phyloP scores from a whole-genome alignment of 139 green algal species.

The Marvania coccoides region DNA sequence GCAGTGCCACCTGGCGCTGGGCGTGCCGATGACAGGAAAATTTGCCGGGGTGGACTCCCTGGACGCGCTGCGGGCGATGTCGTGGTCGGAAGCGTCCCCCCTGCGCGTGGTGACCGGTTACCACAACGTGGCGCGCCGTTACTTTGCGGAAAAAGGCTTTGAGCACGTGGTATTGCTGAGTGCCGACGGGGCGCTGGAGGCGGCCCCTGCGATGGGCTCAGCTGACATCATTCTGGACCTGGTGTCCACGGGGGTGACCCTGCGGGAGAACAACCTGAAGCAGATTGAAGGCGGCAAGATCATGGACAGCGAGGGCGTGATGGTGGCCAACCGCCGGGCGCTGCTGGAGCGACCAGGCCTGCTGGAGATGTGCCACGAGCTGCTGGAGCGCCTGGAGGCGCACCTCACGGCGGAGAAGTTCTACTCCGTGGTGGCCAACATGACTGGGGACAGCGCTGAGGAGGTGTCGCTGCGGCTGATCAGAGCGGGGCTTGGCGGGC shows the following conservation, averaged over 20 bases:
- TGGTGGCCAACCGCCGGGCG: conserved; percentile 74
- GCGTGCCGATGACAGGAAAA: conserved; percentile 67
- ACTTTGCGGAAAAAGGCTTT: conserved; percentile 82
- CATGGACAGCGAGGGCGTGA: conserved; percentile 71
- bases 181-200: conserved; percentile 91
- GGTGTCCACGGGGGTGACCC: conserved; percentile 84
- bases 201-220: conserved; percentile 90
- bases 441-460: conserved; percentile 64
- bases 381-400: conserved; percentile 94
- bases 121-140: conserved; percentile 59
- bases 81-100: conserved; percentile 68
- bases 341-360: conserved; percentile 56
- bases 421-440: conserved; percentile 90
- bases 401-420: conserved; percentile 82
- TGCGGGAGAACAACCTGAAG: conserved; percentile 98
- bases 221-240: conserved; percentile 98
- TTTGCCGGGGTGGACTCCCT: conserved; percentile 64
- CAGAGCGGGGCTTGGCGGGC: conserved; percentile 43
- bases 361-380: conserved; percentile 73
- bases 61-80: conserved; percentile 70
- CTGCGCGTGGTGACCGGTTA: conserved; percentile 72
- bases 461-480: conserved; percentile 70
- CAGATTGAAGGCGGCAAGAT: conserved; percentile 67
- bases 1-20: conserved; percentile 90
- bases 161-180: conserved; percentile 77